Percentiles rank a stretch among this genome's conserved stretches.
These are phyloP conservation scores for Diaporthe citrichinensis DNA, from an alignment of 2,329 filamentous ascomycete species.

Conservation along the genomic window DNA sequence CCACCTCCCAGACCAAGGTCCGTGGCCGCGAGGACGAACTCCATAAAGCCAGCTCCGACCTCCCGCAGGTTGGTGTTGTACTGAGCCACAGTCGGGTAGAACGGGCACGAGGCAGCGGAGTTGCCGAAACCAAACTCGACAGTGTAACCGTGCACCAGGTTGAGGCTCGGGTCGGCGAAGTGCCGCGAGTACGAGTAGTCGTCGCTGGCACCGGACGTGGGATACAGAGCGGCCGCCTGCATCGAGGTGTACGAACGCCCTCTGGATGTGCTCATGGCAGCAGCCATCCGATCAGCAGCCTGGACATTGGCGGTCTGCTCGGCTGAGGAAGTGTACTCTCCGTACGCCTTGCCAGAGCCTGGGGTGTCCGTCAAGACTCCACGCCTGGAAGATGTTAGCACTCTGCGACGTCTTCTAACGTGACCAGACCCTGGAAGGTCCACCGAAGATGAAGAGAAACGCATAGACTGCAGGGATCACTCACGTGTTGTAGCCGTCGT, in stretches of 20 bases:
- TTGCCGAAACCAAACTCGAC: slow-evolving; percentile 62
- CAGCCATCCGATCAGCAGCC: slow-evolving; percentile 53
- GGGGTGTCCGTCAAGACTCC: slow-evolving; percentile 59
- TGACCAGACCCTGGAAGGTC: neutral
- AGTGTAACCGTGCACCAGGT: slow-evolving; percentile 58
- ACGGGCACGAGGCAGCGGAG: slow-evolving; percentile 51
- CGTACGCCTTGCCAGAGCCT: slow-evolving; percentile 52
- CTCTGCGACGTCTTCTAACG: neutral
- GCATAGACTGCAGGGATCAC: slow-evolving; percentile 43
- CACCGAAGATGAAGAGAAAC: no score
- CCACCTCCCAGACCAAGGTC: slow-evolving; percentile 18
- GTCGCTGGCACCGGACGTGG: slow-evolving; percentile 60
- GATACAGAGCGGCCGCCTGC: slow-evolving; percentile 59
- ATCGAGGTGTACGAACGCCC: slow-evolving; percentile 54
- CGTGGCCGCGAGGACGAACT: slow-evolving; percentile 46
- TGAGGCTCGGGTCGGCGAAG: slow-evolving; percentile 53
- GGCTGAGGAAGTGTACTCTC: slow-evolving; percentile 58
- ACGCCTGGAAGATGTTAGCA: slow-evolving; percentile 47
- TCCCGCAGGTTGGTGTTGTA: slow-evolving; percentile 62
- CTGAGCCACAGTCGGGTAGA: slow-evolving; percentile 60
- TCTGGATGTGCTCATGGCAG: slow-evolving; percentile 57
- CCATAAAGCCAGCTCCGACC: slow-evolving; percentile 63
- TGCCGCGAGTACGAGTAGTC: slow-evolving; percentile 64
- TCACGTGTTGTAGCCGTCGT: slow-evolving; percentile 54
- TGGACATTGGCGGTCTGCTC: slow-evolving; percentile 53